Base-by-base conservation (phyloP, 2,329 filamentous ascomycete genomes). In the Xylariaceae sp. region DNA sequence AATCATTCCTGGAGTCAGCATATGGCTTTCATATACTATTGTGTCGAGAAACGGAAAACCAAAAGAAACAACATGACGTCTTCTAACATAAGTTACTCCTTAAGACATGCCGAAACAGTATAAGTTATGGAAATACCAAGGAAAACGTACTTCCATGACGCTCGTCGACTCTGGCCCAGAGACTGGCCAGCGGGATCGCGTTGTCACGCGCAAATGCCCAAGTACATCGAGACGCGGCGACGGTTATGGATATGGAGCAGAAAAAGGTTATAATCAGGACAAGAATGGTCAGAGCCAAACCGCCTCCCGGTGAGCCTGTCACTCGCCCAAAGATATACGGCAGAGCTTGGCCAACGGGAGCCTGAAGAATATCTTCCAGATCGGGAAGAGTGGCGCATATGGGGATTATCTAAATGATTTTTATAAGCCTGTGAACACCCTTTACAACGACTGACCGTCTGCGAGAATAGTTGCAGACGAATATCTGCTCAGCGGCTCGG, bases 221-320 rank as follows among this genome's bases (percentile, higher is more conserved):
- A 2, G 75, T 80, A 53, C 76, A 80, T 23, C 79, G 72, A 23
- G 76, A 81, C 1, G 78, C 70, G 4, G 79, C 75, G 9, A 80
- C 79, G 3, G 78, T 80, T 52, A 80, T 80, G 15, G 75, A 77
- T 26, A 81, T 74, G 32, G 71, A 73, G 49, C 73, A 77, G 49
- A 76, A 67, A 28, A 77, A 51, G 13, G 68, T 73, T 35, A 77
- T 67, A 22, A 76, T 60, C 29, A 77, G 61, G 19, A 77, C 59
- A 2, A 74, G 68, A 2, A 73, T 47, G 13, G 66, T 64, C 5
- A 77, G 56, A 9, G 56, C 67, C 12, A 76, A 63, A 6, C 69
- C 67, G 16, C 67, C 70, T 8, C 60, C 68, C 2, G 64, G 52
- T 8, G 63, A 65, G 12, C 72, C 72, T 41, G 73, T 62, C 3